phyloP scores from a whole-genome alignment of 371 early-diverging fungal genomes.

The Haplosporangium sp. region DNA sequence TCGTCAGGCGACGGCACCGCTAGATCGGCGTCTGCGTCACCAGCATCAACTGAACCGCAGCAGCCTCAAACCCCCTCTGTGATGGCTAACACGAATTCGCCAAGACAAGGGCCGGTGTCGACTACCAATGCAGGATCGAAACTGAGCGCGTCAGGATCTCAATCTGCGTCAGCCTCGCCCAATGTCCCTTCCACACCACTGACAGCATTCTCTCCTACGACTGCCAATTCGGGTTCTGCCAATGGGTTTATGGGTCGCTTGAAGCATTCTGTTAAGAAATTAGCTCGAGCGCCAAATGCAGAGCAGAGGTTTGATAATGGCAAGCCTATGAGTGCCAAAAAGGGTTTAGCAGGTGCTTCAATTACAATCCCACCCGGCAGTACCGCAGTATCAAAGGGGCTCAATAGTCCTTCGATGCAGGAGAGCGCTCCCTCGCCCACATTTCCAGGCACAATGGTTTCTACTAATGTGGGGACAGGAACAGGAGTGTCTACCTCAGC shows the following conservation, averaged over 20 bases:
- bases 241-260: slow-evolving; percentile 66
- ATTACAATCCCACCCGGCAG: slow-evolving; percentile 6
- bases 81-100: slow-evolving; percentile 4
- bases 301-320: slow-evolving; percentile 56
- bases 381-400: slow-evolving; percentile 4
- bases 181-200: slow-evolving; percentile 18
- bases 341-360: slow-evolving; percentile 3
- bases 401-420: slow-evolving; percentile 25
- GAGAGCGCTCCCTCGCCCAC: slow-evolving; percentile 14
- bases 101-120: slow-evolving; percentile 19
- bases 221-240: slow-evolving; percentile 55
- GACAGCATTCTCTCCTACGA: slow-evolving; percentile 29
- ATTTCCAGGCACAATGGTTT: neutral
- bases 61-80: slow-evolving; percentile 1
- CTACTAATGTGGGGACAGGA: slow-evolving; percentile 1
- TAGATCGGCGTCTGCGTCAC: slow-evolving; percentile 1
- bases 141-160: slow-evolving; percentile 10
- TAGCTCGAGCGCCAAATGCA: slow-evolving; percentile 58
- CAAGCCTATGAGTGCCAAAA: slow-evolving; percentile 17
- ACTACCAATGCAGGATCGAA: slow-evolving; percentile 7
- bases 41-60: slow-evolving; percentile 9
- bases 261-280: slow-evolving; percentile 66
- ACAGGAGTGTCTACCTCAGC: slow-evolving; percentile 24
- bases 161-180: slow-evolving; percentile 16
- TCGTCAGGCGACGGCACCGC: slow-evolving; percentile 10